A percentile compares a stretch with the other conserved stretches of the same genome.
phyloP scores from a whole-genome alignment of 208 protist genomes.

The Trypanosoma congolense region DNA sequence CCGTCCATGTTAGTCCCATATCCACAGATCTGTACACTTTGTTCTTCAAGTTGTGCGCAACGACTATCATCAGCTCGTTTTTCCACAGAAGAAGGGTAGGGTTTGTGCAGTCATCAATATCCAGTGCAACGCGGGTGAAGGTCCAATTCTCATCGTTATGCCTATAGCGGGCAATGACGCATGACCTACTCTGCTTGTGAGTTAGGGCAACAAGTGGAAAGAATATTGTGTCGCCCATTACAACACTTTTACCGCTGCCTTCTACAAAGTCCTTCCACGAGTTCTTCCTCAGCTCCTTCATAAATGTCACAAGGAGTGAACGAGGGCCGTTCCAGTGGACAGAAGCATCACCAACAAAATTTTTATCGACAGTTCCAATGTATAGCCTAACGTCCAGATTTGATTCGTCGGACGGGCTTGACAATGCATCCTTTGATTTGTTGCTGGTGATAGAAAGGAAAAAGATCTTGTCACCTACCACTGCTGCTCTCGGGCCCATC shows the following conservation, averaged over 20 bases:
- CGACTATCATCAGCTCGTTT: slow-evolving; percentile 1
- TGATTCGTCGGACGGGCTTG: not conserved
- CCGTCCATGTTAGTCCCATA: slow-evolving; percentile 11
- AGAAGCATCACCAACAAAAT: not conserved
- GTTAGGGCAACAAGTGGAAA: not conserved
- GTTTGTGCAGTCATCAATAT: not conserved
- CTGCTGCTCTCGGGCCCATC: not conserved
- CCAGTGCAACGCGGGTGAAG: not conserved
- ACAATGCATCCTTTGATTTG: not conserved
- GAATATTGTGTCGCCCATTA: not conserved
- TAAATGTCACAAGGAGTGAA: not conserved
- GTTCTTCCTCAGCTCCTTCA: not conserved
- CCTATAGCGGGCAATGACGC: not conserved
- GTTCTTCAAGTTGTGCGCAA: not conserved
- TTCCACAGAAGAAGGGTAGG: slow-evolving; percentile 4
- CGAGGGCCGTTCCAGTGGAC: not conserved
- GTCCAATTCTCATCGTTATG: not conserved
- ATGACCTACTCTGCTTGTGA: not conserved
- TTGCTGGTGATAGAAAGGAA: not conserved
- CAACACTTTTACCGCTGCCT: not conserved
- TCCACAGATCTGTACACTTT: slow-evolving; percentile 11
- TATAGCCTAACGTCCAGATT: not conserved
- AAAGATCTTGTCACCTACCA: not conserved
- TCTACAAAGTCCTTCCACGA: not conserved
- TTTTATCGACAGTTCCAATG: not conserved